Base-by-base conservation (phyloP, 768 basidiomycete species). In the Hemileccinum rubropunctum region DNA sequence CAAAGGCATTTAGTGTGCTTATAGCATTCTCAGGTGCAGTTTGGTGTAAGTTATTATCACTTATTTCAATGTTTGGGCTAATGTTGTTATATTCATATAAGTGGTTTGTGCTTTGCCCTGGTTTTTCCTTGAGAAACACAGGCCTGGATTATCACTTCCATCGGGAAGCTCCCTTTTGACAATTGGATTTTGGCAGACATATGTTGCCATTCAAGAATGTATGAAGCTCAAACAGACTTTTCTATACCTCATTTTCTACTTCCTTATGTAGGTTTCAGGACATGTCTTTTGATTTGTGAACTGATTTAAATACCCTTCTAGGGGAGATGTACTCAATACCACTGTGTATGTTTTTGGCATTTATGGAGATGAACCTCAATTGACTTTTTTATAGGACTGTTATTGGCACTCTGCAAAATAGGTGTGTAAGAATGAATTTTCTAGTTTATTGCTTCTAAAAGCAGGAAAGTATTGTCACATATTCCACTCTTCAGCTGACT, bases 21-120 rank as follows among this genome's bases (percentile, higher is more conserved):
- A 86, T 88, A 53, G 88, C 88, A 0, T 90, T 88, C 64, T 77
- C 85, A 15, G 87, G 87, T 1, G 87, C 78, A n/a, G 74, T 84
- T 8, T 90, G 88, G 87, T 53, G 84, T 84, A 62, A 42, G 82
- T 72, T 11, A 20, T 23, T 8, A 6, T n/a, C 6, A 7, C 44
- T 38, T 9, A 20, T 21, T 40, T 42, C 10, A 1, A 1, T 8
- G 5, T 2, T 3, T 4, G 6, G 2, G 12, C 18, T 52, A 21
- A 54, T n/a, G 6, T 17, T 20, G 47, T 43, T 18, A 36, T 10
- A 28, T 42, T 13, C 6, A 8, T 36, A 18, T 2, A 37, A 86
- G 84, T 86, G 28, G 47, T 81, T 8, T 86, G 82, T 56, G 83
- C 86, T 5, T 57, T 86, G 3, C 87, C 86, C 1, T 88, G 87